A percentile compares a stretch with the other conserved stretches of the same genome.
Conservation (phyloP, 257 asterid species). For the Agastache rugosa region DNA sequence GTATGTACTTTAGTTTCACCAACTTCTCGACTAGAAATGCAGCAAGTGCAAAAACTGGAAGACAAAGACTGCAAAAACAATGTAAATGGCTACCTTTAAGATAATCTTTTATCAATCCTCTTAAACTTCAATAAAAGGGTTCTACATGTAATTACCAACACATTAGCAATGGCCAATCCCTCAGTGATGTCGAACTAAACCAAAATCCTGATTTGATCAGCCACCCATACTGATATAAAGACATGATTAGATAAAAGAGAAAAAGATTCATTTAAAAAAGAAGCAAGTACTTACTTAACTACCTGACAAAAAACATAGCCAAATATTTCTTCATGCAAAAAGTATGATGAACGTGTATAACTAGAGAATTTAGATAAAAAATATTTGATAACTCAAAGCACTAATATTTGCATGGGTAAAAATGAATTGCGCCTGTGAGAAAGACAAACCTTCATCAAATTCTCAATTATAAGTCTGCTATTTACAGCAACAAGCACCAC, state of each 20-base stretch:
- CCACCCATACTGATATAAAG: slow-evolving; percentile 87
- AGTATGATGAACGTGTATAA: slow-evolving; percentile 20
- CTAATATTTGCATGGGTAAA: not conserved
- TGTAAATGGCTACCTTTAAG: slow-evolving; percentile 1
- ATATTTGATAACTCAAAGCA: slow-evolving; percentile 28
- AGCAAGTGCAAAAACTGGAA: slow-evolving; percentile 78
- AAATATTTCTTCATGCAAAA: slow-evolving; percentile 2
- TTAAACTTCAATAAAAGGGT: not conserved
- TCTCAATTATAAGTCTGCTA: slow-evolving; percentile 96
- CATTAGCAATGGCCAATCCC: slow-evolving; percentile 97
- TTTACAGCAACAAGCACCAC: slow-evolving; percentile 99
- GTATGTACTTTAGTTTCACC: slow-evolving; percentile 59
- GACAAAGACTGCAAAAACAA: slow-evolving; percentile 72
- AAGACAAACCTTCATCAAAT: slow-evolving; percentile 87
- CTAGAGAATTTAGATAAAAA: slow-evolving; percentile 20
- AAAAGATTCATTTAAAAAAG: not conserved
- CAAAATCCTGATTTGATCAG: slow-evolving; percentile 85
- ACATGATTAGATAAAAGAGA: slow-evolving; percentile 33
- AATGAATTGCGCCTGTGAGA: slow-evolving; percentile 6
- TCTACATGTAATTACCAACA: slow-evolving; percentile 72
- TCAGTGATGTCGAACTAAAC: slow-evolving; percentile 81
- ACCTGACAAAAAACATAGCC: not conserved
- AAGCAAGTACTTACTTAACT: slow-evolving; percentile 20
- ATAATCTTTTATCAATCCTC: not conserved
- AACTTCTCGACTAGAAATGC: slow-evolving; percentile 83